These are phyloP conservation scores for Cladosporium sp. DNA, from an alignment of 2,329 filamentous ascomycete genomes.

Conservation along the genomic window DNA sequence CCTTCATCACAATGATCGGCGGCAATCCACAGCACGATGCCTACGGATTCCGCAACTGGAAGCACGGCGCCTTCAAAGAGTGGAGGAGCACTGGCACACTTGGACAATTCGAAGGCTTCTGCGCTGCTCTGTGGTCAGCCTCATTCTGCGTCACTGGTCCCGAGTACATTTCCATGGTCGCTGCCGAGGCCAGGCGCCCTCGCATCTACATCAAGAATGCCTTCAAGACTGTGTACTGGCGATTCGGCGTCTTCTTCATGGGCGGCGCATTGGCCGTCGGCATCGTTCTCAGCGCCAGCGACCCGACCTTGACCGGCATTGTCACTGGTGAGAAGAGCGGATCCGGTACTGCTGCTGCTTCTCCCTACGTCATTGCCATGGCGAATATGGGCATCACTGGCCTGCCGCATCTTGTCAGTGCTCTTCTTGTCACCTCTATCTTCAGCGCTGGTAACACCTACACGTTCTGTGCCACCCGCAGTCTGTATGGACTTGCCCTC, in stretches of 20 bases:
- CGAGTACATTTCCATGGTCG: slow-evolving; percentile 47
- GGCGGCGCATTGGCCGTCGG: slow-evolving; percentile 43
- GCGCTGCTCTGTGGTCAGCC: slow-evolving; percentile 25
- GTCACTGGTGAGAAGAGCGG: slow-evolving; percentile 15
- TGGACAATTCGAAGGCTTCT: slow-evolving; percentile 34
- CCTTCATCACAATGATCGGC: slow-evolving; percentile 32
- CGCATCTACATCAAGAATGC: slow-evolving; percentile 42
- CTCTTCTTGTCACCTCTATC: slow-evolving; percentile 46
- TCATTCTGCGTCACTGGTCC: slow-evolving; percentile 30
- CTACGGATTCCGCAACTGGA: slow-evolving; percentile 45
- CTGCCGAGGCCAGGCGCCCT: slow-evolving; percentile 45
- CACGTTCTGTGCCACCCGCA: slow-evolving; percentile 51
- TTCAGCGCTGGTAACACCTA: slow-evolving; percentile 56
- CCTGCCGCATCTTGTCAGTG: slow-evolving; percentile 39
- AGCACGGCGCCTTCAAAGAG: slow-evolving; percentile 24
- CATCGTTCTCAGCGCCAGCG: slow-evolving; percentile 34
- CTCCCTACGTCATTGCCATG: slow-evolving; percentile 34
- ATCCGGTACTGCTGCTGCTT: slow-evolving; percentile 24
- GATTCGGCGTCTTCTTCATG: slow-evolving; percentile 46
- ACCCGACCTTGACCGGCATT: slow-evolving; percentile 25
- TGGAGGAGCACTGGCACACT: slow-evolving; percentile 19
- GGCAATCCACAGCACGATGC: slow-evolving; percentile 25
- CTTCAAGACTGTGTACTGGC: slow-evolving; percentile 46
- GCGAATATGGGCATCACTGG: slow-evolving; percentile 39
- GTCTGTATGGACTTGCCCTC: slow-evolving; percentile 50